phyloP scores from a whole-genome alignment of 2,329 filamentous ascomycete species.

The Beauveria sp. region DNA sequence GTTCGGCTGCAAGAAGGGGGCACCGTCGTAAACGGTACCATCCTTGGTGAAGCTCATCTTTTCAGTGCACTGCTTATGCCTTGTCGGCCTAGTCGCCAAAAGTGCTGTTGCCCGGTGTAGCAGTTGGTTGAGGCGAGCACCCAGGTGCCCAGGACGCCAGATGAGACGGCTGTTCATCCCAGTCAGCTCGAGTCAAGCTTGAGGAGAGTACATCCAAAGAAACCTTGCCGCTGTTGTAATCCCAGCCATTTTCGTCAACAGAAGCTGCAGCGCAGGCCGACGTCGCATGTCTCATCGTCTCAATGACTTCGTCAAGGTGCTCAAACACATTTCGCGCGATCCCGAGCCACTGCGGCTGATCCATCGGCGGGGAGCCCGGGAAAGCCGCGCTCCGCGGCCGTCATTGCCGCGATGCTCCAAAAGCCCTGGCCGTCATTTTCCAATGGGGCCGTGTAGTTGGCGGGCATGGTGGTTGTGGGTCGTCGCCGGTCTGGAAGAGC shows the following conservation, averaged over 20 bases:
- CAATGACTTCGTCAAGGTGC: slow-evolving; percentile 17
- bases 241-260: slow-evolving; percentile 59
- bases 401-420: slow-evolving; percentile 68
- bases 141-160: no score
- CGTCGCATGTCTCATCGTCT: slow-evolving; percentile 47
- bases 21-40: no score
- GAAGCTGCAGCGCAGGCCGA: slow-evolving; percentile 74
- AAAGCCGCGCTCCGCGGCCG: slow-evolving; percentile 63
- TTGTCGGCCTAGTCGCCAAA: no score
- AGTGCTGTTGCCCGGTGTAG: no score
- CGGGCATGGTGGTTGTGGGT: slow-evolving; percentile 49
- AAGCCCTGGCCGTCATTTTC: slow-evolving; percentile 66
- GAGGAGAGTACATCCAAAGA: neutral
- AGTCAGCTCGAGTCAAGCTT: no score
- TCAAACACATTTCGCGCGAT: slow-evolving; percentile 63
- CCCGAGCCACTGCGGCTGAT: slow-evolving; percentile 60
- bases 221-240: slow-evolving; percentile 43
- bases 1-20: no score
- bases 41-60: no score
- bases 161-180: no score
- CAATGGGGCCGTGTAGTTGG: slow-evolving; percentile 44
- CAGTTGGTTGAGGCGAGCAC: no score
- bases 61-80: no score
- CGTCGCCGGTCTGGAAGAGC: slow-evolving; percentile 45
- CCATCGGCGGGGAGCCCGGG: slow-evolving; percentile 46